Evolutionary conservation across 2,329 filamentous ascomycete genomes (phyloP).

Genomic region (Dissoconium aciculare): DNA sequence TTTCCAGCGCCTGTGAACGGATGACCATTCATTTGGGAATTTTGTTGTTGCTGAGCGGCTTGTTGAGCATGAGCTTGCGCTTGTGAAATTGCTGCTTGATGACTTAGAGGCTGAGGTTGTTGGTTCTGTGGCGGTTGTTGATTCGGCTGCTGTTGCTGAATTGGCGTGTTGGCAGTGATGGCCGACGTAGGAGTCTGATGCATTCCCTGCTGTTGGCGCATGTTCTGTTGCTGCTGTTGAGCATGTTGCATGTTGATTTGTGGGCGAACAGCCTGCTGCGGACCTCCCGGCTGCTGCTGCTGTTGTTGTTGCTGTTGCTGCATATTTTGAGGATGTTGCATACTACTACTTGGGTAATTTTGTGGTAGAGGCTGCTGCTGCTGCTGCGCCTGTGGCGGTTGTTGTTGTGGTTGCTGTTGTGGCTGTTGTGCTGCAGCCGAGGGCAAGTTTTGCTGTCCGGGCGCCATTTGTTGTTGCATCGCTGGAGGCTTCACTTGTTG

Average conservation of each 20-base stretch:
- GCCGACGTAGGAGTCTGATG: constrained; percentile 11
- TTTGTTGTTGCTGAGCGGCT: neutral
- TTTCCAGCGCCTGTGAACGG: neutral
- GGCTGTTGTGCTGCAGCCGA: constrained; percentile 6
- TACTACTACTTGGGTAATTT: neutral
- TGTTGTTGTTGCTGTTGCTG: constrained; percentile 11
- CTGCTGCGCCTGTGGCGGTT: constrained; percentile 11
- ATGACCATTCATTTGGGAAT: neutral
- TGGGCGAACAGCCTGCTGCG: too few species aligned
- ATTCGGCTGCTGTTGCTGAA: too few species aligned
- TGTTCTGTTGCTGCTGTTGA: constrained; percentile 12
- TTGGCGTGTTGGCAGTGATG: constrained; percentile 11
- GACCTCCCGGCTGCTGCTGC: constrained; percentile 10
- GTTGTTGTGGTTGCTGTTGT: constrained; percentile 7
- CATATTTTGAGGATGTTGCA: constrained; percentile 3
- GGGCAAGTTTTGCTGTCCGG: constrained; percentile 16
- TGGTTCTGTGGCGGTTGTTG: constrained; percentile 13
- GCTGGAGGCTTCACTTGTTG: constrained; percentile 18
- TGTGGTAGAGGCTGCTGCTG: too few species aligned
- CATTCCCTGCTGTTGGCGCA: constrained; percentile 10
- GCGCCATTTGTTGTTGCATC: constrained; percentile 23
- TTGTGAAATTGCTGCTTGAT: constrained; percentile 30
- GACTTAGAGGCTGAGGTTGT: constrained; percentile 25
- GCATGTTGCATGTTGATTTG: constrained; percentile 13
- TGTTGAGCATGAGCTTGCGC: constrained; percentile 14